Evolutionary conservation across 345 rosid genomes (phyloP), one percentile per base, ranked within the genome.

Genomic region (Eucalyptus erythrocorys): DNA sequence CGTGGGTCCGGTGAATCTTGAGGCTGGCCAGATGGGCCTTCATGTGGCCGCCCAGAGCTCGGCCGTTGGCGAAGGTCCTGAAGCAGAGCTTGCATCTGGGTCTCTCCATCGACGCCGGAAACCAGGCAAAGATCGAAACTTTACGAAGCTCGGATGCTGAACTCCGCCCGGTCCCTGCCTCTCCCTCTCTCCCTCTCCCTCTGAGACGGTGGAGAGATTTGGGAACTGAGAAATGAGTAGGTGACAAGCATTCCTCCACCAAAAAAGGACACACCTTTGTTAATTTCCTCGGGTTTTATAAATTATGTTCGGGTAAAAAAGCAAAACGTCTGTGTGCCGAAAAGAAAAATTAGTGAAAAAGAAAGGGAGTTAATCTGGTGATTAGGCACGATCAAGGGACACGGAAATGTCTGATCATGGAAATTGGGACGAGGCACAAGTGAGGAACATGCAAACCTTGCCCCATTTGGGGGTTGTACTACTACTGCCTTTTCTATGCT

Each of bases 21-120:
- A 91, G 93, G 32, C 91, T 88, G 89, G 96, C 95, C 89, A 97
- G 89, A 87, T 98, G 99, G 90, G 98, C 95, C 94, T 96, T 95
- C 98, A 98, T 98, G 92, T 98, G 99, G 87, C 99, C 99, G 21
- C 99, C 98, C 86, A 98, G 93, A 68, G 99, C 98, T 92, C 98
- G 95, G 45, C 98, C 98, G 92, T 94, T 95, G 64, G 94, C 91
- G 93, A 98, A 98, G 88, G 89, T 92, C 88, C 96, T 94, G 13
- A 93, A 91, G 89, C 99, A 98, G 50, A 98, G 95, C 90, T 94
- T 97, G 92, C 99, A 98, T 90, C 89, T 93, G 93, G 94, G 96
- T 89, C 89, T 98, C 94, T 96, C 95, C 98, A 96, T 95, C 90
- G 88, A 27, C 57, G 13, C 84, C 82, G 86, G 88, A 88, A 88